Percentiles rank a stretch among this genome's conserved stretches.
Conservation (phyloP, 2,329 filamentous ascomycete genomes). For the Epichloe coenophiala region DNA sequence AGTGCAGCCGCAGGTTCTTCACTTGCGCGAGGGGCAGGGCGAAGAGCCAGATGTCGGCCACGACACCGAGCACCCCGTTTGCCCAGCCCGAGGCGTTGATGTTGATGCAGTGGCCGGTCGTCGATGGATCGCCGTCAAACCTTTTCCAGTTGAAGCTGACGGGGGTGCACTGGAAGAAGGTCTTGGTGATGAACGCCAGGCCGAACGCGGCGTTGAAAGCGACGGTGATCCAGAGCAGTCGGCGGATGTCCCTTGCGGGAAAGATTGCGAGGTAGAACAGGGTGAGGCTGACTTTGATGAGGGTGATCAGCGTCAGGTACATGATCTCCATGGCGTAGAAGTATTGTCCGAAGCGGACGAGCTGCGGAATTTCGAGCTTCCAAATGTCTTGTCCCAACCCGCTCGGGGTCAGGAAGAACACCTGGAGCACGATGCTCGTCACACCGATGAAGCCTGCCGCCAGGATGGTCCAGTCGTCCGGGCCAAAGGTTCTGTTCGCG, state of each 20-base stretch:
- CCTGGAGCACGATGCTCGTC: slow-evolving; percentile 13
- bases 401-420: slow-evolving; percentile 13
- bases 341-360: slow-evolving; percentile 25
- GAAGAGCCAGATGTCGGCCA: slow-evolving; percentile 32
- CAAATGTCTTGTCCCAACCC: slow-evolving; percentile 31
- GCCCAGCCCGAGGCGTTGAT: slow-evolving; percentile 31
- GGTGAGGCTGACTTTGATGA: slow-evolving; percentile 32
- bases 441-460: slow-evolving; percentile 11
- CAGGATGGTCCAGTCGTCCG: slow-evolving; percentile 19
- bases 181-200: slow-evolving; percentile 23
- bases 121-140: slow-evolving; percentile 24
- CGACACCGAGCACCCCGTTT: slow-evolving; percentile 32
- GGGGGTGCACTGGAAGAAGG: slow-evolving; percentile 31
- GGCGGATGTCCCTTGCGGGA: slow-evolving; percentile 19
- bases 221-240: slow-evolving; percentile 23
- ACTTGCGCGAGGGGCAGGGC: slow-evolving; percentile 28
- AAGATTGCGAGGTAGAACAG: slow-evolving; percentile 38
- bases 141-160: slow-evolving; percentile 31
- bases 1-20: slow-evolving; percentile 18
- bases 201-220: slow-evolving; percentile 22
- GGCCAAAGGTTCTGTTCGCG: slow-evolving; percentile 14
- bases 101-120: slow-evolving; percentile 29
- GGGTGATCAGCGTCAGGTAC: slow-evolving; percentile 27
- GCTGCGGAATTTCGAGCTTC: slow-evolving; percentile 22
- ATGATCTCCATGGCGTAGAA: slow-evolving; percentile 25